These are phyloP conservation scores for Karstenula rhodostoma DNA, from an alignment of 2,329 filamentous ascomycete genomes.

Conservation along the genomic window DNA sequence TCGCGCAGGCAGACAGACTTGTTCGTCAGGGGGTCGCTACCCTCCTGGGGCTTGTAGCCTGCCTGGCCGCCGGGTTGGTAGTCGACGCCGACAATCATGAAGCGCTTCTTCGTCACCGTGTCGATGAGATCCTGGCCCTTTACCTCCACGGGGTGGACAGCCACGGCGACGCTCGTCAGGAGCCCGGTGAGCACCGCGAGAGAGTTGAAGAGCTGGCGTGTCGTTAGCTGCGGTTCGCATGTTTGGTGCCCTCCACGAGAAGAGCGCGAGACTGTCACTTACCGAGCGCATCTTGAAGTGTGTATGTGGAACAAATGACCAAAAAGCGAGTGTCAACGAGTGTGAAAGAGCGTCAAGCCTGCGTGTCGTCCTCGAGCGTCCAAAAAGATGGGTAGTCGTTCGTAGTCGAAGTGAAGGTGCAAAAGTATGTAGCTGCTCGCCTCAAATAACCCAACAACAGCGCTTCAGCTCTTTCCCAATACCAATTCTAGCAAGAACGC, in stretches of 20 bases:
- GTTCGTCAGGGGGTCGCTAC: constrained; percentile 65
- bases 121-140: constrained; percentile 69
- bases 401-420: neutral
- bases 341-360: too few relatives aligned
- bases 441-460: neutral
- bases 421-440: neutral
- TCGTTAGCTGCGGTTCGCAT: neutral
- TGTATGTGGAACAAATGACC: neutral
- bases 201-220: constrained; percentile 35
- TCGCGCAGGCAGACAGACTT: constrained; percentile 67
- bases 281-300: constrained; percentile 23
- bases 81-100: constrained; percentile 69
- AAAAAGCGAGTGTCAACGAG: constrained; percentile 5
- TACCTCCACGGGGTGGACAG: constrained; percentile 65
- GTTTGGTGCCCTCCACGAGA: neutral
- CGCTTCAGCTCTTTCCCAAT: constrained; percentile 4
- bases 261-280: constrained; percentile 2
- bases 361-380: neutral
- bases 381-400: neutral
- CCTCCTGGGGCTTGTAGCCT: constrained; percentile 60
- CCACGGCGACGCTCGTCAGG: constrained; percentile 55
- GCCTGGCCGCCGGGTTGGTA: constrained; percentile 69
- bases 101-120: constrained; percentile 63
- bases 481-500: neutral
- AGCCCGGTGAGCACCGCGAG: constrained; percentile 38